Percentiles rank a stretch among this genome's conserved stretches.
These are phyloP conservation scores for Amoeboaphelidium occidentale DNA, from an alignment of 371 early-diverging fungal species.

Conservation along the genomic window DNA sequence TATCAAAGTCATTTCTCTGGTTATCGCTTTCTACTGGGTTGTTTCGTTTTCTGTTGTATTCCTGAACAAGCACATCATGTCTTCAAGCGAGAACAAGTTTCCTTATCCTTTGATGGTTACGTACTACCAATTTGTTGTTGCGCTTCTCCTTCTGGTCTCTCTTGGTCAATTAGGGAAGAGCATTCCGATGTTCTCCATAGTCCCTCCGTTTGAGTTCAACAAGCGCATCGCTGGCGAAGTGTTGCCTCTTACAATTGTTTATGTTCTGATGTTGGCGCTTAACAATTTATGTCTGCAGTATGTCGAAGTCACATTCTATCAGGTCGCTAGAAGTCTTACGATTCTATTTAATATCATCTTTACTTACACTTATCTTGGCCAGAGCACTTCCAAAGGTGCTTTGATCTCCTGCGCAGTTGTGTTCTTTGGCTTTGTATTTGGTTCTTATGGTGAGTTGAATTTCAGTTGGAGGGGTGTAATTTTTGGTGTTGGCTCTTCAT, in stretches of 20 bases:
- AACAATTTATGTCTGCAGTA: slow-evolving; percentile 40
- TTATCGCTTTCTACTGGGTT: slow-evolving; percentile 36
- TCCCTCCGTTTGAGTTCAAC: slow-evolving; percentile 41
- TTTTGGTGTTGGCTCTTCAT: slow-evolving; percentile 35
- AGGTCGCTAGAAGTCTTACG: slow-evolving; percentile 36
- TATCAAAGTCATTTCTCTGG: slow-evolving; percentile 10
- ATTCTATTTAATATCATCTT: slow-evolving; percentile 43
- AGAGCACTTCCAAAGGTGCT: slow-evolving; percentile 25
- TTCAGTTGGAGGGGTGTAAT: slow-evolving; percentile 38
- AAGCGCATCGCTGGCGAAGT: slow-evolving; percentile 24
- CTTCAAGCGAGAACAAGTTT: slow-evolving; percentile 28
- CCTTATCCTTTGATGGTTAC: slow-evolving; percentile 26
- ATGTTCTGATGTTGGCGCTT: slow-evolving; percentile 39
- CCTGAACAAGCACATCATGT: slow-evolving; percentile 41
- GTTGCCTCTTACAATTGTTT: slow-evolving; percentile 34
- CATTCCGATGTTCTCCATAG: slow-evolving; percentile 27
- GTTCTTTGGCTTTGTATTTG: slow-evolving; percentile 38
- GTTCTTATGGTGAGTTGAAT: slow-evolving; percentile 40
- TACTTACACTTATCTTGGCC: slow-evolving; percentile 32
- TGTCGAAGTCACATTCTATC: slow-evolving; percentile 45
- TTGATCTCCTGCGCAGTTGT: slow-evolving; percentile 32
- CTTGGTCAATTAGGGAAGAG: slow-evolving; percentile 32
- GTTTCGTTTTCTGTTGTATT: slow-evolving; percentile 45
- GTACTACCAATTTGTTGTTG: slow-evolving; percentile 38
- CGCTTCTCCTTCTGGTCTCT: slow-evolving; percentile 25